A percentile compares a stretch with the other conserved stretches of the same genome.
Conservation (phyloP, 805 yeast genomes). For the Ogataea polymorpha region DNA sequence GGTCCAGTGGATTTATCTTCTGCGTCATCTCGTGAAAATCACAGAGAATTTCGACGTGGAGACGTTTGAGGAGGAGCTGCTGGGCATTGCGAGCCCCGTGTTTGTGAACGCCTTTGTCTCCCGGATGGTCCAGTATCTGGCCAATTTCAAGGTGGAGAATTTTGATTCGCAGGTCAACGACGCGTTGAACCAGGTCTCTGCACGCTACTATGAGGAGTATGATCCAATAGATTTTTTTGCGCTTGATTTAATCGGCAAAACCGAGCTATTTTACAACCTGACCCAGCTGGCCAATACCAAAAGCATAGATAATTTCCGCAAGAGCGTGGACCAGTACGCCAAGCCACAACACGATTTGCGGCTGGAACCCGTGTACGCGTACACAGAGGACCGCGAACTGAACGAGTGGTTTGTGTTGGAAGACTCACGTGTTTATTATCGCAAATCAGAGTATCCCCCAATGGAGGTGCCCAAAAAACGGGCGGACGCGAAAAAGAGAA, state of each 20-base stretch:
- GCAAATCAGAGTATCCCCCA: slow-evolving; percentile 31
- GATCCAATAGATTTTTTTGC: slow-evolving; percentile 17
- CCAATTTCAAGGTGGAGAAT: slow-evolving; percentile 33
- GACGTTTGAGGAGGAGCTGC: slow-evolving; percentile 58
- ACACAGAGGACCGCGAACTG: slow-evolving; percentile 10
- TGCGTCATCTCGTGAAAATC: slow-evolving; percentile 50
- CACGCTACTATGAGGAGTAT: slow-evolving; percentile 6
- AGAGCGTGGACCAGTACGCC: slow-evolving; percentile 39
- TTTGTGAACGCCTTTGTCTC: slow-evolving; percentile 43
- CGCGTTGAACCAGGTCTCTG: slow-evolving; percentile 8
- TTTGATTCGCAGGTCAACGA: slow-evolving; percentile 31
- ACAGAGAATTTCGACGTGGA: slow-evolving; percentile 57
- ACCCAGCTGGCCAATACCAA: slow-evolving; percentile 39
- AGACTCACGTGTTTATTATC: slow-evolving; percentile 49
- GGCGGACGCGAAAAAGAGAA: slow-evolving; percentile 26
- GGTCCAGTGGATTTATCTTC: slow-evolving; percentile 55
- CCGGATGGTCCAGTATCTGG: slow-evolving; percentile 40
- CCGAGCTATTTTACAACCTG: slow-evolving; percentile 46
- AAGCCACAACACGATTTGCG: slow-evolving; percentile 28
- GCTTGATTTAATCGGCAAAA: slow-evolving; percentile 43
- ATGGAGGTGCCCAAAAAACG: slow-evolving; percentile 35
- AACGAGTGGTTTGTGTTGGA: slow-evolving; percentile 42
- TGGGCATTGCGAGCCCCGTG: slow-evolving; percentile 41
- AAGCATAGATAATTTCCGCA: slow-evolving; percentile 45
- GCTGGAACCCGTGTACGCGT: slow-evolving; percentile 21